Percentiles rank a stretch among this genome's conserved stretches.
Conservation (phyloP, 1,139 yeast genomes). For the Pichia kudriavzevii region DNA sequence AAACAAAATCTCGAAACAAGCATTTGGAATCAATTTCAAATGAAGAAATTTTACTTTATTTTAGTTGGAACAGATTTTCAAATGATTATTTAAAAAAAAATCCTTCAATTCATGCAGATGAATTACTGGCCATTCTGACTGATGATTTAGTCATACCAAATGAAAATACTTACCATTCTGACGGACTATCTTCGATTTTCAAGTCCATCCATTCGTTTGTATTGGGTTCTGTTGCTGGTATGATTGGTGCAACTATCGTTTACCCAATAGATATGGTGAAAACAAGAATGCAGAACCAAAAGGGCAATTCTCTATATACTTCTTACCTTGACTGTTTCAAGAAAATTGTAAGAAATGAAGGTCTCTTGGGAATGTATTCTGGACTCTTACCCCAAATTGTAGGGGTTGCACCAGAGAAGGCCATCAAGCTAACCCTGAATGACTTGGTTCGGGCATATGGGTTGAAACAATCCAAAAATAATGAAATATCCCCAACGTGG, state of each 20-base stretch:
- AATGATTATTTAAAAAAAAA: slow-evolving; percentile 38
- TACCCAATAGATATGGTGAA: slow-evolving; percentile 95
- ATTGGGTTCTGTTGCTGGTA: slow-evolving; percentile 92
- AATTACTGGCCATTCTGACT: slow-evolving; percentile 43
- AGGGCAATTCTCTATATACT: slow-evolving; percentile 60
- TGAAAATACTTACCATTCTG: slow-evolving; percentile 31
- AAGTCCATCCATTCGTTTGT: slow-evolving; percentile 85
- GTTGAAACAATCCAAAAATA: slow-evolving; percentile 43
- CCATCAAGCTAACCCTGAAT: slow-evolving; percentile 90
- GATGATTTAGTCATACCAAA: slow-evolving; percentile 44
- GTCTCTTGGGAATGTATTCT: slow-evolving; percentile 81
- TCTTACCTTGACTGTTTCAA: slow-evolving; percentile 82
- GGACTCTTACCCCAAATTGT: slow-evolving; percentile 92
- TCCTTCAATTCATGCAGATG: slow-evolving; percentile 42
- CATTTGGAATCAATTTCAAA: slow-evolving; percentile 27
- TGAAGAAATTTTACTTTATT: slow-evolving; percentile 45
- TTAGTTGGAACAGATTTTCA: slow-evolving; percentile 46
- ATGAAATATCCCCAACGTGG: slow-evolving; percentile 56
- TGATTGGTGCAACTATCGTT: slow-evolving; percentile 97
- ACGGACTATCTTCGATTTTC: slow-evolving; percentile 47
- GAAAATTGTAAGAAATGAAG: slow-evolving; percentile 72
- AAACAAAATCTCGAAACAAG: not conserved
- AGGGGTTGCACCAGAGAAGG: slow-evolving; percentile 98
- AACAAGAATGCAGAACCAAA: slow-evolving; percentile 97
- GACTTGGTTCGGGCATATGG: slow-evolving; percentile 77